A percentile compares a stretch with the other conserved stretches of the same genome.
Evolutionary conservation across 1,139 yeast genomes (phyloP).

Genomic region (Saccharomyces hybrid): DNA sequence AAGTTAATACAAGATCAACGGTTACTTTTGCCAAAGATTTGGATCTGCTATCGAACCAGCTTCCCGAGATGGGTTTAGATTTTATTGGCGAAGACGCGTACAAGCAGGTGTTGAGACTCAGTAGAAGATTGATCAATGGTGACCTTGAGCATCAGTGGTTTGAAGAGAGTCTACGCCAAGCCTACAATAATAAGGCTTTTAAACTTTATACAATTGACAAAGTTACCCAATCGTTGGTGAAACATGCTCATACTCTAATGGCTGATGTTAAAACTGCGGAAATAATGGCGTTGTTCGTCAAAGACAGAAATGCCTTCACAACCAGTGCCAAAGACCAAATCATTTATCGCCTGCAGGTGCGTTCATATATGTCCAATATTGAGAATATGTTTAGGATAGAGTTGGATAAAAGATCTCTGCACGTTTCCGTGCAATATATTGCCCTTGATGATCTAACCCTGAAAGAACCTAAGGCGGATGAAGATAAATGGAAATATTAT

Average conservation of each 20-base stretch:
- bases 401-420: slow-evolving; percentile 46
- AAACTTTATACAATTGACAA: slow-evolving; percentile 89
- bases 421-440: slow-evolving; percentile 73
- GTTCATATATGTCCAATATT: slow-evolving; percentile 70
- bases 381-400: slow-evolving; percentile 90
- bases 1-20: slow-evolving; percentile 54
- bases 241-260: slow-evolving; percentile 74
- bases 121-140: slow-evolving; percentile 78
- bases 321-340: slow-evolving; percentile 85
- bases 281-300: slow-evolving; percentile 71
- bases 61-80: slow-evolving; percentile 67
- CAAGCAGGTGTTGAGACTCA: slow-evolving; percentile 61
- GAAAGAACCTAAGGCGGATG: slow-evolving; percentile 64
- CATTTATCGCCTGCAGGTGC: slow-evolving; percentile 78
- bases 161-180: slow-evolving; percentile 92
- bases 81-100: slow-evolving; percentile 70
- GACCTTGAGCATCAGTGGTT: slow-evolving; percentile 92
- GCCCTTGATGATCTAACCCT: slow-evolving; percentile 83
- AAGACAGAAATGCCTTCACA: slow-evolving; percentile 50
- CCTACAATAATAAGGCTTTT: slow-evolving; percentile 87
- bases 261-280: slow-evolving; percentile 80
- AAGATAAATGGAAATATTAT: slow-evolving; percentile 86
- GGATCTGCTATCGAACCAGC: slow-evolving; percentile 71
- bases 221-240: slow-evolving; percentile 81
- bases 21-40: slow-evolving; percentile 87